phyloP scores from a whole-genome alignment of 139 green algal genomes.

The Gonium pectorale region DNA sequence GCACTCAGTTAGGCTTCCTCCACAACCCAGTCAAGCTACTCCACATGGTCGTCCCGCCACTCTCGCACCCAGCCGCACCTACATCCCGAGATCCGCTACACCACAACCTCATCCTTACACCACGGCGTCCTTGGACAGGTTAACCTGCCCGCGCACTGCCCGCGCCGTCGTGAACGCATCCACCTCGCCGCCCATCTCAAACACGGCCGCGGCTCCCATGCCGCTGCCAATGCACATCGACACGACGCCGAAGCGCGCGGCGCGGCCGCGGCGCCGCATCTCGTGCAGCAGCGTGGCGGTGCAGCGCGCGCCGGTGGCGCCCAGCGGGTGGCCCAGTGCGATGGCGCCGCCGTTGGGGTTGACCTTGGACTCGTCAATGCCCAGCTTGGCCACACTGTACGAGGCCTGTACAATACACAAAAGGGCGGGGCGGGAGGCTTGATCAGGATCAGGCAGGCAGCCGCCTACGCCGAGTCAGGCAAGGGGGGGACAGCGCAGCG shows the following conservation, averaged over 20 bases:
- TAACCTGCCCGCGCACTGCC: neutral
- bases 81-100: too few relatives aligned
- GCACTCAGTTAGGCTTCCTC: too few relatives aligned
- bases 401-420: slow-evolving; percentile 75
- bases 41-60: too few relatives aligned
- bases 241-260: slow-evolving; percentile 93
- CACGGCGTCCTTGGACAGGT: slow-evolving; percentile 46
- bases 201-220: slow-evolving; percentile 95
- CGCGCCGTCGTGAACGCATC: slow-evolving; percentile 18
- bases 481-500: too few relatives aligned
- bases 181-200: slow-evolving; percentile 75
- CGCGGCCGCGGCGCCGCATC: slow-evolving; percentile 88
- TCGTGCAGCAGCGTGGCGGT: slow-evolving; percentile 96
- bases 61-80: too few relatives aligned
- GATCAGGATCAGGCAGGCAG: too few relatives aligned
- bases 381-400: slow-evolving; percentile 90
- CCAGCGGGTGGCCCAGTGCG: slow-evolving; percentile 96
- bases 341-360: slow-evolving; percentile 99
- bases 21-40: too few relatives aligned
- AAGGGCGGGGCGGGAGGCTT: too few relatives aligned
- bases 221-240: slow-evolving; percentile 98
- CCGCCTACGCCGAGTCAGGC: too few relatives aligned
- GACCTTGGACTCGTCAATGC: slow-evolving; percentile 89
- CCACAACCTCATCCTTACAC: neutral
- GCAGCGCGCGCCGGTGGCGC: slow-evolving; percentile 86